Conservation (phyloP, 305 asterid genomes). For the Fraxinus paxiana region DNA sequence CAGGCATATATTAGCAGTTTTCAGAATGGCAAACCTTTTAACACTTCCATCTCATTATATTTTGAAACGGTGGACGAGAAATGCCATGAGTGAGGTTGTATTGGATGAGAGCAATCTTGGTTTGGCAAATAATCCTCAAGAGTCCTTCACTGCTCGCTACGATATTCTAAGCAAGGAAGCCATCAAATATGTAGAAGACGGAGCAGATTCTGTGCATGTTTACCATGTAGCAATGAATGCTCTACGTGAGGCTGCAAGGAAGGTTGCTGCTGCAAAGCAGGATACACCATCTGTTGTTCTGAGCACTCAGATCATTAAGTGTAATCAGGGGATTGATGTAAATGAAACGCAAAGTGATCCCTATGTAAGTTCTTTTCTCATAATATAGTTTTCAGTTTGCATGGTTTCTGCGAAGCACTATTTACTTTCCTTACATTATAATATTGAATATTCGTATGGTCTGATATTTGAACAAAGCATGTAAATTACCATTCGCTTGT, state of each 20-base stretch:
- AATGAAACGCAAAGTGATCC: not conserved
- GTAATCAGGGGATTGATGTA: slow-evolving; percentile 57
- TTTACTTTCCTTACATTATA: not conserved
- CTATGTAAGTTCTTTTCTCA: slow-evolving; percentile 19
- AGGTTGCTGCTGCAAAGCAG: slow-evolving; percentile 43
- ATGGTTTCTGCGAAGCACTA: not conserved
- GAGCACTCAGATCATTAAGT: not conserved
- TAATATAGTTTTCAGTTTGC: slow-evolving; percentile 13
- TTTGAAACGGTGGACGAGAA: slow-evolving; percentile 63
- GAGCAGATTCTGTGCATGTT: slow-evolving; percentile 45
- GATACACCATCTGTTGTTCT: slow-evolving; percentile 5
- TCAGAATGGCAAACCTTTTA: slow-evolving; percentile 61
- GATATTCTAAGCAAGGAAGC: slow-evolving; percentile 61
- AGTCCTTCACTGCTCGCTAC: slow-evolving; percentile 56
- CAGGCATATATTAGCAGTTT: slow-evolving; percentile 60
- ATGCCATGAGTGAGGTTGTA: slow-evolving; percentile 53
- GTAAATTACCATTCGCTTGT: not conserved
- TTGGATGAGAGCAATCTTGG: slow-evolving; percentile 49
- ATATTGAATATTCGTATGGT: not conserved
- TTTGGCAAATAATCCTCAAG: slow-evolving; percentile 48
- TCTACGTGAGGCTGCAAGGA: slow-evolving; percentile 49
- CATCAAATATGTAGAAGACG: slow-evolving; percentile 57
- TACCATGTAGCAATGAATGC: slow-evolving; percentile 51
- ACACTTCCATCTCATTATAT: slow-evolving; percentile 56
- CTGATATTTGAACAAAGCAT: not conserved